Percentiles rank a stretch among this genome's conserved stretches.
phyloP scores from a whole-genome alignment of 768 basidiomycete species.

The Amanita polypyramis region DNA sequence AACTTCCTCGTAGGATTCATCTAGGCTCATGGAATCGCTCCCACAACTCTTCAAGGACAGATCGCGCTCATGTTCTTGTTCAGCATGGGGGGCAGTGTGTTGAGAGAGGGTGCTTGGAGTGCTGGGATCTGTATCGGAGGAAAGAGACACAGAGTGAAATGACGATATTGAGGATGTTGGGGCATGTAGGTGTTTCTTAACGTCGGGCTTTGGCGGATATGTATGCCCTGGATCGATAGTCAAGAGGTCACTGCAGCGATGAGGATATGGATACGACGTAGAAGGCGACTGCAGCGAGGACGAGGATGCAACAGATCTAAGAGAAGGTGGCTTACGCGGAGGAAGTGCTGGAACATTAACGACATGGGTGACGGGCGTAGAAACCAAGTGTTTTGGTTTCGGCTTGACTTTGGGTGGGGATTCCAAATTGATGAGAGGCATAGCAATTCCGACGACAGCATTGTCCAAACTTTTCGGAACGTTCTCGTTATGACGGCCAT shows the following conservation, averaged over 20 bases:
- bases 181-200: constrained; percentile 34
- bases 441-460: constrained; percentile 5
- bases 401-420: constrained; percentile 31
- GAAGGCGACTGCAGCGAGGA: constrained; percentile 17
- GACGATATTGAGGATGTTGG: constrained; percentile 69
- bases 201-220: constrained; percentile 37
- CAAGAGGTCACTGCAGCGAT: constrained; percentile 34
- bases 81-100: constrained; percentile 33
- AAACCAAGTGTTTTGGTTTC: constrained; percentile 16
- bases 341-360: constrained; percentile 47
- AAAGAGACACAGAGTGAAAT: constrained; percentile 76
- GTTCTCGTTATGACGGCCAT: constrained; percentile 10
- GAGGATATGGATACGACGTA: constrained; percentile 20
- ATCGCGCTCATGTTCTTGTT: constrained; percentile 24
- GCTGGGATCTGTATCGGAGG: constrained; percentile 44
- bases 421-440: constrained; percentile 48
- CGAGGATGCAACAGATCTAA: constrained; percentile 30
- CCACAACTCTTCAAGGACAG: constrained; percentile 11
- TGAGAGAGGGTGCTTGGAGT: constrained; percentile 29
- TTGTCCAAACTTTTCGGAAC: neutral
- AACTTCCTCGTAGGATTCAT: constrained; percentile 66
- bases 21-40: constrained; percentile 45
- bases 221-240: constrained; percentile 48
- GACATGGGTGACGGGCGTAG: constrained; percentile 7
- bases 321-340: constrained; percentile 48